Evolutionary conservation across 192 early-diverging fungal genomes (phyloP), one percentile per base, ranked within the genome.

Genomic region (Podila clonocystis): DNA sequence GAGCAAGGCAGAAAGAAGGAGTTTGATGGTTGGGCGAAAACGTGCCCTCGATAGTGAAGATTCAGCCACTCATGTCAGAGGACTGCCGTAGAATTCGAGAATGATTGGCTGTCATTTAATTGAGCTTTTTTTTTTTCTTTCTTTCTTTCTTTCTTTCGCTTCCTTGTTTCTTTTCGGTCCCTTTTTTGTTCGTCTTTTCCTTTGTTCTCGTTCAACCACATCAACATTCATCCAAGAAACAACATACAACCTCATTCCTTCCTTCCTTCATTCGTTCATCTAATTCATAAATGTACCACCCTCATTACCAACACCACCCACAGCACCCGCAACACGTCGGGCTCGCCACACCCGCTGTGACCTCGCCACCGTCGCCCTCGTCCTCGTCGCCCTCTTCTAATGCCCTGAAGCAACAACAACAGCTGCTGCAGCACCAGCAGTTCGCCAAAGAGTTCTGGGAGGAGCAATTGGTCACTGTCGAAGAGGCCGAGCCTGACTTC

Each of bases 401-500:
- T 55, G 52, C 52, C 24, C 20, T 55, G 20, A 55, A 45, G 17
- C 30, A 68, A 19, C 19, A 41, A 11, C 52, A 68, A n/a, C 65
- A 55, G 31, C 50, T 24, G 28, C 20, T 38, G 5, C 68, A 62
- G 49, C 63, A 75, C 34, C 62, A 52, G 11, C 62, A 74, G 74
- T 74, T 82, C 63, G 65, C 60, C 30, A 67, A 68, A 33, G 75
- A 90, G 61, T 95, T 94, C 57, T 95, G 94, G 94, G 87, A 90
- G 74, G 88, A 90, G 19, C 92, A 94, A 57, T 85, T 91, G 68
- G 52, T 62, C 7, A 70, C 85, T 58, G 90, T 92, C 17, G 89
- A 95, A 58, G 78, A 91, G 45, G 92, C 89, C 63, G 82, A 91
- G 67, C 89, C 92, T n/a, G 97, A 99, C 83, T 99, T 97, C 84